Evolutionary conservation across 1,284 basidiomycete species (phyloP), one percentile per base, ranked within the genome.

Genomic region (Trichosporon faecale): DNA sequence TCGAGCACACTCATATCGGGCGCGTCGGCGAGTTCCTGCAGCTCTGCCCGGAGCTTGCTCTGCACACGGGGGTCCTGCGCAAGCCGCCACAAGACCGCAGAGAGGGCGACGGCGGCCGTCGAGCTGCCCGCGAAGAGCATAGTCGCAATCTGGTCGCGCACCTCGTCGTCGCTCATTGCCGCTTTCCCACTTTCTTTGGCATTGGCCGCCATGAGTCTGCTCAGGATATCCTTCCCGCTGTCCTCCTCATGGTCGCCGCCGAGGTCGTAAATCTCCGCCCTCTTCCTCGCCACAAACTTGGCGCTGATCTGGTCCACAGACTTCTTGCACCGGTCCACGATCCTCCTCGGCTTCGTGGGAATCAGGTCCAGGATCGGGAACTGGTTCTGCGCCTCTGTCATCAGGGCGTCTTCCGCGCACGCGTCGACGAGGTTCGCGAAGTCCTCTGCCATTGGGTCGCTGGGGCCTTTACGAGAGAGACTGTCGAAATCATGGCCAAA

Each of bases 141-240:
- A 0, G 90, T 93, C 8, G 89, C 89, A 72, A 93, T 91, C 79
- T 93, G 91, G 70, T 88, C 90, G 29, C 90, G 83, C 2, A 91
- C 88, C 76, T 93, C 91, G 16, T 86, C 83, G 57, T 88, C 86
- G 8, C 80, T 52, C 21, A 52, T 18, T 4, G 5, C 21, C 21
- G 21, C 49, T 21, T 52, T 21, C 21, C 49, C 23, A 3, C 18
- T 6, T 9, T 25, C 49, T 12, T 11, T 21, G 7, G 49, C 49
- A 23, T 52, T 90, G 2, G 89, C 89, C 46, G 86, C 86, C 70
- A 91, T 63, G 25, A 71, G 65, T 3, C 66, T 33, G 9, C 57
- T 40, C 37, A 71, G 52, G 6, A 71, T 35, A 49, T 71, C 67
- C 35, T 68, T 65, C 63, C 81, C 85, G 49, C 82, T 77, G 70